These are phyloP conservation scores for Leccinum pellstonianum DNA, from an alignment of 768 basidiomycete genomes.

Conservation along the genomic window DNA sequence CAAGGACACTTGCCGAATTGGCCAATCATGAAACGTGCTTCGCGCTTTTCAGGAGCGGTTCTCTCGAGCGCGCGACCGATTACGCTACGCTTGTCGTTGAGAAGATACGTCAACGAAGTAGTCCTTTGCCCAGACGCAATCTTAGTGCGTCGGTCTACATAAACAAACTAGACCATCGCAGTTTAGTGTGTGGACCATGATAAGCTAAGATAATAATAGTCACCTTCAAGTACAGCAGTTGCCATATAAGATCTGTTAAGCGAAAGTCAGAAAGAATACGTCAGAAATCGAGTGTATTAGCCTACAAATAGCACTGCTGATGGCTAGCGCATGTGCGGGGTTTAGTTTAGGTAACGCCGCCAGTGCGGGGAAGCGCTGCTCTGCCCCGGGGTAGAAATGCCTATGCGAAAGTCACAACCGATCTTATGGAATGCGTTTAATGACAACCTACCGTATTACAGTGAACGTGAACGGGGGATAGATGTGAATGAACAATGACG, in stretches of 20 bases:
- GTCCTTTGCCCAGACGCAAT: constrained; percentile 89
- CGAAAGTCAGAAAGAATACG: constrained; percentile 7
- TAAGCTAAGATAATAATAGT: constrained; percentile 4
- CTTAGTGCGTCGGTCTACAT: constrained; percentile 84
- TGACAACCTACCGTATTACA: constrained; percentile 68
- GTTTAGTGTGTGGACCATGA: background rate
- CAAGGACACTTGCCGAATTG: constrained; percentile 62
- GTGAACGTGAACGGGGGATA: constrained; percentile 91
- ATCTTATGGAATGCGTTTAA: background rate
- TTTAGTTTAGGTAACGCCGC: constrained; percentile 64
- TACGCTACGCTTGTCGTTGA: constrained; percentile 82
- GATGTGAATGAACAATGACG: constrained; percentile 91
- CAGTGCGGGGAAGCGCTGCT: constrained; percentile 83
- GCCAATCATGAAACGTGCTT: constrained; percentile 76
- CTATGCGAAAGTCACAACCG: constrained; percentile 38
- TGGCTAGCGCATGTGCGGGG: constrained; percentile 67
- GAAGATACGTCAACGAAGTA: constrained; percentile 84
- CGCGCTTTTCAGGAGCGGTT: constrained; percentile 61
- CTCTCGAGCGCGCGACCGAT: constrained; percentile 72
- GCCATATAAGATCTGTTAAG: constrained; percentile 84
- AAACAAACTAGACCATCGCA: constrained; percentile 58
- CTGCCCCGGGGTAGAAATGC: constrained; percentile 84
- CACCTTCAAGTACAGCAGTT: constrained; percentile 91
- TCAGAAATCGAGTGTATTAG: constrained; percentile 10
- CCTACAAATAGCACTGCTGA: constrained; percentile 85